These are phyloP conservation scores for Paramecium sonneborni DNA, from an alignment of 73 alveolate genomes.

Conservation along the genomic window DNA sequence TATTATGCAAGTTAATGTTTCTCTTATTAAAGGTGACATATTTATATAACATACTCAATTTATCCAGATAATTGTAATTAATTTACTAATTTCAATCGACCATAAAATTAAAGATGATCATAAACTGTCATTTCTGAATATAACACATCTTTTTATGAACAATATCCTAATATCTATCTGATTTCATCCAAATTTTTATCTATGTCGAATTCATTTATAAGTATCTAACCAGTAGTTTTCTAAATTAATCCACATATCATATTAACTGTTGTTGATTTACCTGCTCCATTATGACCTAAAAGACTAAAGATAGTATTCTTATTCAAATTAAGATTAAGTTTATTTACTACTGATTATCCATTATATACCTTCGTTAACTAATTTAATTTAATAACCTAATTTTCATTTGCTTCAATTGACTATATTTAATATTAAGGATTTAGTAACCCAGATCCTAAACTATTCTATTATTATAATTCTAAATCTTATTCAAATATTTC, in stretches of 20 bases:
- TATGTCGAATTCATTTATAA: constrained; percentile 21
- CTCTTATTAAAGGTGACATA: constrained; percentile 55
- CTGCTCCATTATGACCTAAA: constrained; percentile 83
- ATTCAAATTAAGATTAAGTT: neutral
- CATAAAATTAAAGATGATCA: constrained; percentile 70
- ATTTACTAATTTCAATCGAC: constrained; percentile 63
- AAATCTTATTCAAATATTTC: neutral
- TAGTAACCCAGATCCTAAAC: neutral
- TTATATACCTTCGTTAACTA: neutral
- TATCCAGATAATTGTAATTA: neutral
- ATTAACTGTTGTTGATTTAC: constrained; percentile 75
- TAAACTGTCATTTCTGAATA: constrained; percentile 68
- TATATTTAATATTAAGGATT: neutral
- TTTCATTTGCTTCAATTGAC: neutral
- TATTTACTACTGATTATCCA: neutral
- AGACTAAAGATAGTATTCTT: constrained; percentile 64
- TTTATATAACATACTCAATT: neutral
- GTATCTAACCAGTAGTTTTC: constrained; percentile 66
- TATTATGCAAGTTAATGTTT: constrained; percentile 30
- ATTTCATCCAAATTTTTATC: constrained; percentile 58
- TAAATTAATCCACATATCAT: constrained; percentile 70
- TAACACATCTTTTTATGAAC: constrained; percentile 73
- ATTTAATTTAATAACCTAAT: neutral
- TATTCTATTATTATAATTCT: neutral
- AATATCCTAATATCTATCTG: constrained; percentile 70